A percentile compares a stretch with the other conserved stretches of the same genome.
phyloP scores from a whole-genome alignment of 805 yeast genomes.

The Yamadazyma olivae region DNA sequence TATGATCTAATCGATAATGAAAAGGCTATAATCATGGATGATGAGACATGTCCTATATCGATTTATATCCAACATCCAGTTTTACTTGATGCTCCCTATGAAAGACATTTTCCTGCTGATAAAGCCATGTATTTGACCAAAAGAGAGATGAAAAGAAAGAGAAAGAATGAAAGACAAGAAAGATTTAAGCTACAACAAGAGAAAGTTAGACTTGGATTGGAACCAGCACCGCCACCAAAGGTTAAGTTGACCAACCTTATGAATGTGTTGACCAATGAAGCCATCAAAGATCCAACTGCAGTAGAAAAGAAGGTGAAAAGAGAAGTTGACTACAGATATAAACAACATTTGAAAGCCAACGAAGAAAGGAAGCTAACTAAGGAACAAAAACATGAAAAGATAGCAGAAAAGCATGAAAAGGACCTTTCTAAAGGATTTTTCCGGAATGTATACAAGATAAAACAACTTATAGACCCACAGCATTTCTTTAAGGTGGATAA shows the following conservation, averaged over 20 bases:
- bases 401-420: constrained; percentile 37
- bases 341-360: constrained; percentile 60
- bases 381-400: constrained; percentile 55
- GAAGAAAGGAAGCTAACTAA: constrained; percentile 56
- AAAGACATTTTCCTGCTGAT: constrained; percentile 35
- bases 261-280: constrained; percentile 82
- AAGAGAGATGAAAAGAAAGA: constrained; percentile 67
- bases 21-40: constrained; percentile 27
- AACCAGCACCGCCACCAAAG: constrained; percentile 87
- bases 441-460: constrained; percentile 58
- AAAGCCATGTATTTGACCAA: constrained; percentile 65
- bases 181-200: constrained; percentile 71
- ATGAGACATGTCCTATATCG: constrained; percentile 51
- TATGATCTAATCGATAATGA: constrained; percentile 30
- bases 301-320: constrained; percentile 69
- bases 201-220: constrained; percentile 72
- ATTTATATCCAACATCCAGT: constrained; percentile 82
- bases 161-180: constrained; percentile 66
- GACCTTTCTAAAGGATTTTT: constrained; percentile 52
- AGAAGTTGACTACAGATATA: constrained; percentile 63
- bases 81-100: constrained; percentile 60
- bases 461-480: constrained; percentile 56
- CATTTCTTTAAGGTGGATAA: constrained; percentile 72
- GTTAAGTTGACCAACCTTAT: constrained; percentile 76
- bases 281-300: constrained; percentile 84